Conservation (phyloP, 306 rosid genomes). For the Prunus mume region DNA sequence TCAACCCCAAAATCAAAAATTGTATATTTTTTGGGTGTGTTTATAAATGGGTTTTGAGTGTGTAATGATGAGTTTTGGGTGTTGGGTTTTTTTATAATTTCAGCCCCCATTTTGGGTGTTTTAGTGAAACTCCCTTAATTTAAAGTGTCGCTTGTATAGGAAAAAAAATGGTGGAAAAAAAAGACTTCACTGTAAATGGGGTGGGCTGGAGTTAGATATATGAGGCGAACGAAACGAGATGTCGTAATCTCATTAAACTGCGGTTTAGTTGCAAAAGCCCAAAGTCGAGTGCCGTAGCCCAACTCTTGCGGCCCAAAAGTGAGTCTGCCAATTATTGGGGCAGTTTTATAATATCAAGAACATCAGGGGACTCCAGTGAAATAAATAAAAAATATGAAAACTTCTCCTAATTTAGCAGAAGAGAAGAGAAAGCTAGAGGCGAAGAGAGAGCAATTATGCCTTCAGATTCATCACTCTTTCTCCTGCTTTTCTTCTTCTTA, state of each 20-base stretch:
- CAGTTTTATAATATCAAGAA: neutral
- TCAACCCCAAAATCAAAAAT: too few relatives aligned
- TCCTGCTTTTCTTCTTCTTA: conserved; percentile 30
- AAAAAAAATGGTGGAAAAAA: too few relatives aligned
- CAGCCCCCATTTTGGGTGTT: too few relatives aligned
- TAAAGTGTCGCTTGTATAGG: too few relatives aligned
- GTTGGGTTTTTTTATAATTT: too few relatives aligned
- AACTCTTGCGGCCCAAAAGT: neutral
- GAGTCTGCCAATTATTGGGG: neutral
- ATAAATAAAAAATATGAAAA: neutral
- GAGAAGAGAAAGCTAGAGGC: conserved; percentile 15
- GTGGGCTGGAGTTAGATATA: neutral
- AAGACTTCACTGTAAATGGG: neutral
- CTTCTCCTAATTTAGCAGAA: neutral
- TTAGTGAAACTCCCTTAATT: too few relatives aligned
- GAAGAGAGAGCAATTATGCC: conserved; percentile 36
- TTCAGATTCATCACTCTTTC: conserved; percentile 28
- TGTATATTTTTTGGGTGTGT: too few relatives aligned
- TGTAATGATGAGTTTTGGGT: too few relatives aligned
- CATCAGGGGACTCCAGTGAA: neutral
- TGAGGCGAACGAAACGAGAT: neutral
- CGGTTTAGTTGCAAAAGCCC: neutral
- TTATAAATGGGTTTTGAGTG: too few relatives aligned
- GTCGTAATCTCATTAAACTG: neutral
- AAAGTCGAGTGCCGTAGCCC: neutral